Conservation (phyloP, 2,329 filamentous ascomycete genomes). For the Colletotrichum sp. region DNA sequence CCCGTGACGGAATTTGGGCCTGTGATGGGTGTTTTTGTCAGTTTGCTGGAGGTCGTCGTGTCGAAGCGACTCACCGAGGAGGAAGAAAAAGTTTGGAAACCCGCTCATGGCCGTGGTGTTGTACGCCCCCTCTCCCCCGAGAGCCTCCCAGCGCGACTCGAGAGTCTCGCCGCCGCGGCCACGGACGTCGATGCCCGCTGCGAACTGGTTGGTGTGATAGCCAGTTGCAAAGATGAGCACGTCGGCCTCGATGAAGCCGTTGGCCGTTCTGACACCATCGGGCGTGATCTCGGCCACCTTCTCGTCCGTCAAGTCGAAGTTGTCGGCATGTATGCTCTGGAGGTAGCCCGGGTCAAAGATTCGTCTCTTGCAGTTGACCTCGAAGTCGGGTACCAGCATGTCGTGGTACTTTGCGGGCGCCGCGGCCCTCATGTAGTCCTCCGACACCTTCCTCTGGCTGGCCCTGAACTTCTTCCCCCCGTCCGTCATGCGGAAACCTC, state of each 20-base stretch:
- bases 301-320: slow-evolving; percentile 51
- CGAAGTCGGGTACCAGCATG: slow-evolving; percentile 65
- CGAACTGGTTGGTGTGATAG: slow-evolving; percentile 60
- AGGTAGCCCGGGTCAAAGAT: slow-evolving; percentile 65
- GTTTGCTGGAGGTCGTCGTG: neutral
- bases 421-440: slow-evolving; percentile 44
- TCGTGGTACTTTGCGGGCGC: slow-evolving; percentile 66
- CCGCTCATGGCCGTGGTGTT: slow-evolving; percentile 62
- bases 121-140: slow-evolving; percentile 66
- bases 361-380: slow-evolving; percentile 68
- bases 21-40: neutral
- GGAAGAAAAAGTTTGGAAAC: slow-evolving; percentile 70
- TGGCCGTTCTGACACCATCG: slow-evolving; percentile 37
- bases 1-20: slow-evolving; percentile 67
- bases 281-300: slow-evolving; percentile 53
- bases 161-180: slow-evolving; percentile 57
- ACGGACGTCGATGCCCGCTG: slow-evolving; percentile 56
- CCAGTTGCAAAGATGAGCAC: slow-evolving; percentile 67
- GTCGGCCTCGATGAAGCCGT: slow-evolving; percentile 56
- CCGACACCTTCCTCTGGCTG: slow-evolving; percentile 39
- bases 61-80: slow-evolving; percentile 44
- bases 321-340: slow-evolving; percentile 52
- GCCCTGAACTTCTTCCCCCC: slow-evolving; percentile 32
- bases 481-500: neutral
- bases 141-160: slow-evolving; percentile 59